Evolutionary conservation across 768 basidiomycete genomes (phyloP).

Genomic region (Crucibulum laeve): DNA sequence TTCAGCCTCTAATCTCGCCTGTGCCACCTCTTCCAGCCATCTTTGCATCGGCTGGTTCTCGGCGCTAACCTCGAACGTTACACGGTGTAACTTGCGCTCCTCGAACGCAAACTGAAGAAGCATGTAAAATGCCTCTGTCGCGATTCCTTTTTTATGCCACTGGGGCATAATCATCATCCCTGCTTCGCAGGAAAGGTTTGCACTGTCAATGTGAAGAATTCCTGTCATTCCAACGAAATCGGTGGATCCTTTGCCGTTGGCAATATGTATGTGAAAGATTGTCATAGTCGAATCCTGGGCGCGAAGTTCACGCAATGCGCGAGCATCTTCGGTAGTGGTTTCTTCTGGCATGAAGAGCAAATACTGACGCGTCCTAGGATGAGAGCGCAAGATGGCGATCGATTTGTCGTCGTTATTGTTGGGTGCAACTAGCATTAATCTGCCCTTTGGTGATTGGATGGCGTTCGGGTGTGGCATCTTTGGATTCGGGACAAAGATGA

Average conservation of each 20-base stretch:
- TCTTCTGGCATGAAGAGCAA: slow-evolving; percentile 33
- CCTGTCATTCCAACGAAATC: slow-evolving; percentile 32
- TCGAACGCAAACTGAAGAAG: slow-evolving; percentile 37
- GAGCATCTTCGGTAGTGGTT: slow-evolving; percentile 29
- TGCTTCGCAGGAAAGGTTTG: slow-evolving; percentile 31
- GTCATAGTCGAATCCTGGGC: slow-evolving; percentile 24
- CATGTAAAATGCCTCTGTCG: slow-evolving; percentile 39
- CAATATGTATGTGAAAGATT: slow-evolving; percentile 33
- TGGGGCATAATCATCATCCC: slow-evolving; percentile 36
- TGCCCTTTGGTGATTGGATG: slow-evolving; percentile 25
- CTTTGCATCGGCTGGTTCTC: slow-evolving; percentile 40
- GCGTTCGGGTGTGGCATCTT: slow-evolving; percentile 24
- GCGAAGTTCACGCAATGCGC: slow-evolving; percentile 26
- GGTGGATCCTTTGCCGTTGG: slow-evolving; percentile 17
- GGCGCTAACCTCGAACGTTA: slow-evolving; percentile 33
- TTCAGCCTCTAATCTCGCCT: slow-evolving; percentile 31
- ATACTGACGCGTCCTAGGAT: slow-evolving; percentile 33
- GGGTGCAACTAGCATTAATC: slow-evolving; percentile 30
- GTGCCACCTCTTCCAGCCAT: slow-evolving; percentile 40
- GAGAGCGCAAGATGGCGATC: slow-evolving; percentile 28
- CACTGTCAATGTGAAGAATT: slow-evolving; percentile 32
- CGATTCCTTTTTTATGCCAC: slow-evolving; percentile 30
- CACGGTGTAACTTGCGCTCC: slow-evolving; percentile 33
- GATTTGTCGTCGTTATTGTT: slow-evolving; percentile 27
- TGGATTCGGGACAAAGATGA: not conserved